Evolutionary conservation across 768 basidiomycete genomes (phyloP), one percentile per base, ranked within the genome.

Genomic region (Leucocoprinus birnbaumii): DNA sequence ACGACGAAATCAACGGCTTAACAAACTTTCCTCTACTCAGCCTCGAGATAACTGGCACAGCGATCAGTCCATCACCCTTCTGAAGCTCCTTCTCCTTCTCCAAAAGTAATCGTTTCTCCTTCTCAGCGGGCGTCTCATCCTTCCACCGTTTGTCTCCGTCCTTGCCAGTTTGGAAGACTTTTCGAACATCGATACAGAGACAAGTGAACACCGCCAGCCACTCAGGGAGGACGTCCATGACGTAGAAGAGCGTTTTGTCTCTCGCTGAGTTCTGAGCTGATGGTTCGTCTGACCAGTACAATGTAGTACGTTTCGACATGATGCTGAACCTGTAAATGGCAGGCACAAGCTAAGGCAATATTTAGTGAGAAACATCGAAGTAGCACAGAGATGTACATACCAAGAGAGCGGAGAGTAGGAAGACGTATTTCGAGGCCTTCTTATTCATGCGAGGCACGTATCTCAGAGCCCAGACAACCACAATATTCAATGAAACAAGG

Each of bases 171-270:
- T 60, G 56, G 48, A 67, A 69, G n/a, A 66, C 60, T 11, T 63
- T 55, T 22, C 61, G 60, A 11, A 71, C 59, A 25, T 70, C 68
- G 34, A 65, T 61, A 16, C 37, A 41, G 34, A 60, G 58, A 21
- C 66, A 49, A 19, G 68, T 27, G n/a, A 57, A 61, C 16, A 56
- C 59, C 1, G 62, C 62, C 37, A 64, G 27, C 65, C 66, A 71
- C 48, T 72, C 73, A 1, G 70, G 71, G 8, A 73, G 52, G 34
- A 73, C 59, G 46, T 71, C 67, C 25, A 73, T 55, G 19, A 68
- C 38, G 50, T 73, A 73, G 53, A 73, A 73, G 8, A 55, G 51
- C 2, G 59, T 61, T 56, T 73, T 73, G 41, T 64, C 66, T 0
- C 34, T 35, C 13, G 46, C 16, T 10, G 64, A 60, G 57, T 71